These are phyloP conservation scores for Guillardia theta DNA, from an alignment of 78 protist species.

Conservation along the genomic window DNA sequence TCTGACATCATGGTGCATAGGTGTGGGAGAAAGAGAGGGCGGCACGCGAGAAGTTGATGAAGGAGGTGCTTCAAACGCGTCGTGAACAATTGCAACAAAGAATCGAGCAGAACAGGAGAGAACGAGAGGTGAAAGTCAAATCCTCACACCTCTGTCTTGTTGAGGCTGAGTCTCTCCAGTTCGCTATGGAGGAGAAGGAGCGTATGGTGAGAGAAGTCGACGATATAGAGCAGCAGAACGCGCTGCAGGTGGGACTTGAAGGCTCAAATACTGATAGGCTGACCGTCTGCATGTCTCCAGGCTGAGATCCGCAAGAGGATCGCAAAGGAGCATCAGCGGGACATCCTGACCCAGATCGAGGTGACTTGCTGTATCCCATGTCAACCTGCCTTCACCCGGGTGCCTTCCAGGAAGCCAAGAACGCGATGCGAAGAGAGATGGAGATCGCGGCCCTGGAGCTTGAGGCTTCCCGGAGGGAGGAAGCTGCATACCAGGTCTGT, in stretches of 20 bases:
- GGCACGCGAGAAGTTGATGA: background rate
- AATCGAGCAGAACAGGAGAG: background rate
- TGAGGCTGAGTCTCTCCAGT: too few species aligned
- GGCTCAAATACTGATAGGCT: too few species aligned
- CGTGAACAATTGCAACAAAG: background rate
- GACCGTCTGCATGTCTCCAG: too few species aligned
- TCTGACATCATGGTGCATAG: too few species aligned
- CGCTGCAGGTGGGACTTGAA: too few species aligned
- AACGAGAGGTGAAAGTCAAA: too few species aligned
- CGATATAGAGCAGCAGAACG: background rate
- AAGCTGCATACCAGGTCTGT: background rate
- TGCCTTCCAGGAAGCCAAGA: background rate
- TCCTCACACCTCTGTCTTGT: too few species aligned
- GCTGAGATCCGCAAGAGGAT: background rate
- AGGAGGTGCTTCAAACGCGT: background rate
- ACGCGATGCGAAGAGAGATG: background rate
- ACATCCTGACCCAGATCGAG: background rate
- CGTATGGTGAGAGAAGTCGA: background rate
- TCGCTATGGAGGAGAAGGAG: background rate
- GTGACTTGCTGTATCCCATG: too few species aligned
- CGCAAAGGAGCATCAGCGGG: constrained; percentile 35
- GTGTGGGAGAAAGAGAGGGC: constrained; percentile 24
- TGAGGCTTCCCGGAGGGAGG: background rate
- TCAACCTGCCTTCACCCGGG: too few species aligned
- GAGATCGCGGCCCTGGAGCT: constrained; percentile 13